Evolutionary conservation across 371 early-diverging fungal genomes (phyloP).

Genomic region (Saksenaea vasiformis): DNA sequence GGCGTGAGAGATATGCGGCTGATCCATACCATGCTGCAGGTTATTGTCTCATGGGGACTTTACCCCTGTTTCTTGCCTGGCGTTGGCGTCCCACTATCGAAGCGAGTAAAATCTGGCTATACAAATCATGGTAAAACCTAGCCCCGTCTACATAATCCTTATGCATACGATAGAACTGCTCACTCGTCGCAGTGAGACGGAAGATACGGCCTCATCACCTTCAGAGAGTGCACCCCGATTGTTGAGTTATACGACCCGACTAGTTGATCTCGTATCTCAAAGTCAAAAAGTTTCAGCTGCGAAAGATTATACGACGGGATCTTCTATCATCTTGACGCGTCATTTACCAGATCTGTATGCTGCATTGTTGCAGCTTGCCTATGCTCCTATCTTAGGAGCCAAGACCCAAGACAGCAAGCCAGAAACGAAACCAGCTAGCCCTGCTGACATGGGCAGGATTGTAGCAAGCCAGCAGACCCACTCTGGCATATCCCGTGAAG

Average conservation of each 20-base stretch:
- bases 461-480: neutral
- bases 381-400: slow-evolving; percentile 54
- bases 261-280: slow-evolving; percentile 32
- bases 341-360: slow-evolving; percentile 70
- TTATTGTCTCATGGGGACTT: slow-evolving; percentile 69
- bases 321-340: slow-evolving; percentile 54
- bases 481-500: slow-evolving; percentile 25
- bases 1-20: slow-evolving; percentile 67
- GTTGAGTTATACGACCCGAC: slow-evolving; percentile 8
- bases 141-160: neutral
- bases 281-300: slow-evolving; percentile 23
- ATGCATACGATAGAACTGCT: slow-evolving; percentile 10
- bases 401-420: neutral
- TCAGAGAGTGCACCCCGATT: slow-evolving; percentile 7
- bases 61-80: slow-evolving; percentile 69
- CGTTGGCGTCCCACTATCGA: slow-evolving; percentile 66
- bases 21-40: slow-evolving; percentile 66
- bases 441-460: neutral
- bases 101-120: slow-evolving; percentile 58
- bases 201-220: neutral
- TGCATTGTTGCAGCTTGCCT: slow-evolving; percentile 67
- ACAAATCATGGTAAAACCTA: slow-evolving; percentile 40
- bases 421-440: slow-evolving; percentile 21
- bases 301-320: slow-evolving; percentile 57
- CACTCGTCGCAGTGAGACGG: neutral